Percentiles rank a stretch among this genome's conserved stretches.
Evolutionary conservation across 2,329 filamentous ascomycete genomes (phyloP).

Genomic region (Aureobasidium sp.): DNA sequence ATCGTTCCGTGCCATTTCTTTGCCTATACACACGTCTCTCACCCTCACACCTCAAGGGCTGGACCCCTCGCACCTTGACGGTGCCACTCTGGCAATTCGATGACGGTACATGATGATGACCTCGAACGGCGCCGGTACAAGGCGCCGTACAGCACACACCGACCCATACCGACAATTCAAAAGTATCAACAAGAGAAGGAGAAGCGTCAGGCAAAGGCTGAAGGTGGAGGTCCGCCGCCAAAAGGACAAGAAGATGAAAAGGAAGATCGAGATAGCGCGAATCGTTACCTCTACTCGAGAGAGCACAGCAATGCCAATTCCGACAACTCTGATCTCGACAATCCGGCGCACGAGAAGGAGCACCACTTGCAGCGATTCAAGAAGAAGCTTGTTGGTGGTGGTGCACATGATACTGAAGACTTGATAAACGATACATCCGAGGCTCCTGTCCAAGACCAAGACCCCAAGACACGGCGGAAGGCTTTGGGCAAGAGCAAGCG

Average conservation of each 20-base stretch:
- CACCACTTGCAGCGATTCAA: conserved; percentile 8
- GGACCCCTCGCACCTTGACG: conserved; percentile 9
- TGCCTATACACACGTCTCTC: not conserved
- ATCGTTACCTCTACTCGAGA: conserved; percentile 19
- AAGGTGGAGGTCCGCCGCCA: not conserved
- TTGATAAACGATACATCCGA: conserved; percentile 38
- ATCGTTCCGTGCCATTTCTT: not conserved
- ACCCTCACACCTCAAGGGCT: not conserved
- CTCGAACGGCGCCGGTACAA: conserved; percentile 31
- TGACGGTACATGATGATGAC: conserved; percentile 28
- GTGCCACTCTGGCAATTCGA: not conserved
- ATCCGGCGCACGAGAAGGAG: conserved; percentile 15
- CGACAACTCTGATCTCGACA: conserved; percentile 14
- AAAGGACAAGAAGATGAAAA: conserved; percentile 19
- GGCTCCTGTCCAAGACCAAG: conserved; percentile 24
- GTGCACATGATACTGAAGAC: conserved; percentile 18
- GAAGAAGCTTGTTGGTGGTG: conserved; percentile 15
- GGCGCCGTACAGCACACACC: conserved; percentile 34
- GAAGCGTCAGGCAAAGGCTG: conserved; percentile 26
- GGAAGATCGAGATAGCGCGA: conserved; percentile 24
- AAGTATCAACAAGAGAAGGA: conserved; percentile 40
- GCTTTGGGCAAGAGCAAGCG: conserved; percentile 39
- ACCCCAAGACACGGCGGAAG: conserved; percentile 41
- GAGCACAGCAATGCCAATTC: conserved; percentile 14
- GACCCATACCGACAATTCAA: conserved; percentile 39